phyloP scores from a whole-genome alignment of 352 stramenopile genomes.

The Globisporangium apiculatum region DNA sequence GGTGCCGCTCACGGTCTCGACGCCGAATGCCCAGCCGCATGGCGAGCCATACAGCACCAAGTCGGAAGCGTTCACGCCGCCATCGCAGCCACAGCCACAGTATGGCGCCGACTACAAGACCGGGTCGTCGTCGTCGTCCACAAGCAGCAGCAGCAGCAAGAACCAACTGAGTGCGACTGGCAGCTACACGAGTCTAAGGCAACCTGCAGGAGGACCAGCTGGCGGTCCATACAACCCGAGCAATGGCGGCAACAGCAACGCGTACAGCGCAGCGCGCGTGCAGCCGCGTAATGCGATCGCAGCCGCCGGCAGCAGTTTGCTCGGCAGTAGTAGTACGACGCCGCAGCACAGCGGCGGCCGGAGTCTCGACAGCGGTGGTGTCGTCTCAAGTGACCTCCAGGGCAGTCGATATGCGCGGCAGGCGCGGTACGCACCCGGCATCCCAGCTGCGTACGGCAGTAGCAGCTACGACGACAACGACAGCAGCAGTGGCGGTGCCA shows the following conservation, averaged over 20 bases:
- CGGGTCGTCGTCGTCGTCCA: slow-evolving; percentile 22
- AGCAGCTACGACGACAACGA: slow-evolving; percentile 22
- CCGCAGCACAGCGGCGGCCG: slow-evolving; percentile 34
- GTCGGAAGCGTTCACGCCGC: slow-evolving; percentile 44
- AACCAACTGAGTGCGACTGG: slow-evolving; percentile 47
- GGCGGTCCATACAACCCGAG: neutral
- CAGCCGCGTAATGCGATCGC: slow-evolving; percentile 66
- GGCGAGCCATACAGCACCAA: slow-evolving; percentile 26
- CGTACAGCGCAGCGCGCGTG: slow-evolving; percentile 37
- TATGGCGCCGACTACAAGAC: slow-evolving; percentile 10
- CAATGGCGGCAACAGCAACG: slow-evolving; percentile 4
- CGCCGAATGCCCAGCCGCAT: slow-evolving; percentile 44
- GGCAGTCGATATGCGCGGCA: slow-evolving; percentile 75
- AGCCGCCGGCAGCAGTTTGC: slow-evolving; percentile 55
- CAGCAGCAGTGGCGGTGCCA: slow-evolving; percentile 24
- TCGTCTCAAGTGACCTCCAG: slow-evolving; percentile 27
- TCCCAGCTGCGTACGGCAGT: slow-evolving; percentile 25
- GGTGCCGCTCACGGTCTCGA: slow-evolving; percentile 64
- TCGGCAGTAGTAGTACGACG: slow-evolving; percentile 47
- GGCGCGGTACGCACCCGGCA: slow-evolving; percentile 67
- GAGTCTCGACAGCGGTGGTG: slow-evolving; percentile 38
- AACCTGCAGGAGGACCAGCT: neutral
- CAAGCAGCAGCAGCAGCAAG: slow-evolving; percentile 31
- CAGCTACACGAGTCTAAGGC: slow-evolving; percentile 13
- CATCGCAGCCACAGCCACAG: slow-evolving; percentile 23